Evolutionary conservation across 2,329 filamentous ascomycete species (phyloP).

Genomic region (Ceratocystis diversiconidia): DNA sequence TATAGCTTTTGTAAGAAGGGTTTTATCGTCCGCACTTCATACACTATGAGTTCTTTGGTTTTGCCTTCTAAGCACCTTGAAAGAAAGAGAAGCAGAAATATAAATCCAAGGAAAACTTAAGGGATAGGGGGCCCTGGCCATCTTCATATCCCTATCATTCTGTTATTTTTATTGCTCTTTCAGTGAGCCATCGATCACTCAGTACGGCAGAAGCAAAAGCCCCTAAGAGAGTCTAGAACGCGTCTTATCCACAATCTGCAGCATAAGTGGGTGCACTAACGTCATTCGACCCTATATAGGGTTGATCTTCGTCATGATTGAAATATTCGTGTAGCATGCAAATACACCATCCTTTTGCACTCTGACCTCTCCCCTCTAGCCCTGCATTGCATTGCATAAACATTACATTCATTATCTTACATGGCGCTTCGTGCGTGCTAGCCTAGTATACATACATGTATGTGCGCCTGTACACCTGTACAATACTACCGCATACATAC

Average conservation of each 20-base stretch:
- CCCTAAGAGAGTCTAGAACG: conserved; percentile 5
- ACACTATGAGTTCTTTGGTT: no score
- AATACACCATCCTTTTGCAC: not conserved
- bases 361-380: not conserved
- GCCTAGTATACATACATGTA: not conserved
- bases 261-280: not conserved
- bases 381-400: not conserved
- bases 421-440: not conserved
- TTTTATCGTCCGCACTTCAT: no score
- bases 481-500: not conserved
- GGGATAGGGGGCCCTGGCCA: no score
- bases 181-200: not conserved
- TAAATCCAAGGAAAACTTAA: no score
- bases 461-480: not conserved
- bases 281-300: not conserved
- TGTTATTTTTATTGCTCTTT: no score
- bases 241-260: conserved; percentile 4
- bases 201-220: not conserved
- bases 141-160: no score
- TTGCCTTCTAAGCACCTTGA: no score
- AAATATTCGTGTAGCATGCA: not conserved
- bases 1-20: no score
- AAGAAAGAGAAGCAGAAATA: no score
- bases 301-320: conserved; percentile 1
- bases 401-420: not conserved